Base-by-base conservation (phyloP, 2,329 filamentous ascomycete species). In the Aspergillus tamarii region DNA sequence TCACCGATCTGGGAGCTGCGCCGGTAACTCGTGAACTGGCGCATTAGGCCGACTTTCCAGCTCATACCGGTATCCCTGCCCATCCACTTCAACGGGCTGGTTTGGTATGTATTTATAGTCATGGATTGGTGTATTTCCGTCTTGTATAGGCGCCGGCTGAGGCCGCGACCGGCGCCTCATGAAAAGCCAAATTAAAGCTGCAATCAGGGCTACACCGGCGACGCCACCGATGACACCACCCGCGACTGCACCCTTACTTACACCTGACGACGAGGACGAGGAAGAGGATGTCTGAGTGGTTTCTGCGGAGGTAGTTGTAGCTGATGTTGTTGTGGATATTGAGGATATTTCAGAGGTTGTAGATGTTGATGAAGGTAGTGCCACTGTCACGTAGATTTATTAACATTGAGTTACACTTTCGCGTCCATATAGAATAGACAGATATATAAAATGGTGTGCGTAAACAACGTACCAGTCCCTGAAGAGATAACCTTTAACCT, bases 151-250 rank as follows among this genome's bases (percentile, higher is more conserved):
- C 7, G 6, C n/a, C 10, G 19, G 32, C 19, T 54, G 52, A 14
- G 52, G 32, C 32, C 30, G 32, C 16, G 52, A 54, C 21, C 52
- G 52, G 19, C 52, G 19, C 32, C 6, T 54, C 52, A 59, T 32
- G 34, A 62, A 39, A 4, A 62, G 21, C 45, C 48, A 62, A 41
- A 59, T 6, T 21, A 59, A 21, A 10, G 45, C 48, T 10, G 48
- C 55, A 46, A 62, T 54, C 28, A 59, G 30, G 3, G 56, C 60
- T 14, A 34, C 45, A 10, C 55, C 60, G 11, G 36, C 46, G 11
- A 62, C 45, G 19, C 60, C 55, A 16, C 60, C 60, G 36, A 59
- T 19, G n/a, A 58, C 48, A 26, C 59, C 59, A 26, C 59, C 59
- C 4, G 43, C 59, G 7, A 61, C 23, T 23, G 59, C 53, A n/a